Percentiles rank a stretch among this genome's conserved stretches.
These are phyloP conservation scores for Zygotorulaspora sp. DNA, from an alignment of 805 yeast genomes.

Conservation along the genomic window DNA sequence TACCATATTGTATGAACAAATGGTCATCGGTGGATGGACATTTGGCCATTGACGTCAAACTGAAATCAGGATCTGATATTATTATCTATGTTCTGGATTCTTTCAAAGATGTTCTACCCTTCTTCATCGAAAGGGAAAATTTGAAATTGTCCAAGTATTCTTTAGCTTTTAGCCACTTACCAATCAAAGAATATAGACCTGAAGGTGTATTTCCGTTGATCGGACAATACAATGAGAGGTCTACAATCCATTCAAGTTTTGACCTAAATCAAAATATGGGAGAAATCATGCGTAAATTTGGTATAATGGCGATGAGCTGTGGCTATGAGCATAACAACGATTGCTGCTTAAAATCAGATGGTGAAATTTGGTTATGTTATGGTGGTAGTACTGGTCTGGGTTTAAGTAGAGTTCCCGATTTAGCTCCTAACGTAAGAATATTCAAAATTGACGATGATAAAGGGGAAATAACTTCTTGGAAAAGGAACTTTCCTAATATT, in stretches of 20 bases:
- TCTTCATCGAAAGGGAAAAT: slow-evolving; percentile 3
- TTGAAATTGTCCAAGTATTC: slow-evolving; percentile 25
- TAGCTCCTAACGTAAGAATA: slow-evolving; percentile 47
- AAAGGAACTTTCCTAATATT: slow-evolving; percentile 47
- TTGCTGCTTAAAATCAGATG: slow-evolving; percentile 46
- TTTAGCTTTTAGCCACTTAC: slow-evolving; percentile 65
- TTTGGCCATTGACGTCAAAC: slow-evolving; percentile 4
- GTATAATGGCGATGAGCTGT: slow-evolving; percentile 53
- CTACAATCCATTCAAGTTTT: slow-evolving; percentile 31
- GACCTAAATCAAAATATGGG: slow-evolving; percentile 28
- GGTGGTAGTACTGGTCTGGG: slow-evolving; percentile 67
- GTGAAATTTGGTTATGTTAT: slow-evolving; percentile 56
- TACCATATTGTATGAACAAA: slow-evolving; percentile 51
- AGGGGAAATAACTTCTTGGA: slow-evolving; percentile 54
- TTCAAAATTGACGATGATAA: slow-evolving; percentile 45
- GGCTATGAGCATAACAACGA: slow-evolving; percentile 72
- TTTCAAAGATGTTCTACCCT: slow-evolving; percentile 6
- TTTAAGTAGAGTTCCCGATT: slow-evolving; percentile 51
- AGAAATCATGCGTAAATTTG: slow-evolving; percentile 39
- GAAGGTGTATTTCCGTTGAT: slow-evolving; percentile 36
- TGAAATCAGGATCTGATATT: slow-evolving; percentile 4
- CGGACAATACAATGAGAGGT: slow-evolving; percentile 36
- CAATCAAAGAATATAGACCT: slow-evolving; percentile 55
- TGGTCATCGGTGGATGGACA: slow-evolving; percentile 23
- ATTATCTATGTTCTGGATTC: slow-evolving; percentile 17